These are phyloP conservation scores for Diaporthe eres DNA, from an alignment of 2,329 filamentous ascomycete genomes.

Conservation along the genomic window DNA sequence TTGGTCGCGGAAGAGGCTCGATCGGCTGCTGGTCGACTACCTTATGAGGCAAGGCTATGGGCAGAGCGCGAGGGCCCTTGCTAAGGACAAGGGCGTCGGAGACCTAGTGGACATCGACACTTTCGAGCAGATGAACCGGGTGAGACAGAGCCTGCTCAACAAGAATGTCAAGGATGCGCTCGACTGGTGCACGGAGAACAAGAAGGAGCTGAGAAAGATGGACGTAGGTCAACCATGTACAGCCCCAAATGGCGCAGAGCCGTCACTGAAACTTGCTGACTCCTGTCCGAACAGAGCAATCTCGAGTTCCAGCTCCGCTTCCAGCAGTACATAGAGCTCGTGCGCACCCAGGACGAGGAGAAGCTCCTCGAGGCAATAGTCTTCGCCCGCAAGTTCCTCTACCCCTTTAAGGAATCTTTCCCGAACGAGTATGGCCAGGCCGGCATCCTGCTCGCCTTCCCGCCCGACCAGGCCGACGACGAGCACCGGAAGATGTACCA, in stretches of 20 bases:
- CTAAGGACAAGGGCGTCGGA: slow-evolving; percentile 80
- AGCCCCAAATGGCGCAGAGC: too few relatives aligned
- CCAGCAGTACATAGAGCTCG: slow-evolving; percentile 95
- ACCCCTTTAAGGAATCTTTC: slow-evolving; percentile 76
- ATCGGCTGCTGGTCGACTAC: slow-evolving; percentile 93
- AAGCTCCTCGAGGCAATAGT: slow-evolving; percentile 83
- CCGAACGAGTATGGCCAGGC: slow-evolving; percentile 79
- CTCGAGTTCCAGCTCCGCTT: slow-evolving; percentile 94
- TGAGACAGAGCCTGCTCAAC: slow-evolving; percentile 79
- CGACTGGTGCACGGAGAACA: slow-evolving; percentile 93
- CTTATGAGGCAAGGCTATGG: slow-evolving; percentile 87
- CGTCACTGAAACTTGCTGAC: neutral
- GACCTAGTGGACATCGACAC: slow-evolving; percentile 91
- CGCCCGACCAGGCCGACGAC: slow-evolving; percentile 65
- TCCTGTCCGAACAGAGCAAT: slow-evolving; percentile 68
- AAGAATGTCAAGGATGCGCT: slow-evolving; percentile 84
- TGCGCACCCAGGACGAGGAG: slow-evolving; percentile 74
- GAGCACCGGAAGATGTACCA: slow-evolving; percentile 76
- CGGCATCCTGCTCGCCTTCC: slow-evolving; percentile 84
- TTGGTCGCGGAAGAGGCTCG: slow-evolving; percentile 86
- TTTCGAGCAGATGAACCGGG: slow-evolving; percentile 84
- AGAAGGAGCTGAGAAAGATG: slow-evolving; percentile 90
- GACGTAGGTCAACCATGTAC: slow-evolving; percentile 68
- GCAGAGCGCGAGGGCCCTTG: slow-evolving; percentile 81
- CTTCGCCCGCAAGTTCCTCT: slow-evolving; percentile 87